A percentile compares a stretch with the other conserved stretches of the same genome.
Conservation (phyloP, 1,284 basidiomycete genomes). For the Cryptococcus sp. region DNA sequence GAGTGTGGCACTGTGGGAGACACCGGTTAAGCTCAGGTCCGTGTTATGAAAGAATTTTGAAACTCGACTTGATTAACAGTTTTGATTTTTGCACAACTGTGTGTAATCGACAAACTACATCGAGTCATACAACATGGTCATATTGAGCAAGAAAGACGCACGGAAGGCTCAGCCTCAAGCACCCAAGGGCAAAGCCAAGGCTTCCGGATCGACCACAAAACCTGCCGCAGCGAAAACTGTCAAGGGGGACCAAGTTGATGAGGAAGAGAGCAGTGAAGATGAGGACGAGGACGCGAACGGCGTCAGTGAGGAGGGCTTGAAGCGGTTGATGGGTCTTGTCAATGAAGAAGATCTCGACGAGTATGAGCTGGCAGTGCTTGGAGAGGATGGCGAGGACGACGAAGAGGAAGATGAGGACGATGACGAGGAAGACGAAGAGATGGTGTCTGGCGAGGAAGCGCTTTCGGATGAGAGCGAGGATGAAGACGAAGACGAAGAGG, state of each 20-base stretch:
- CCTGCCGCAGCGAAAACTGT: constrained; percentile 5
- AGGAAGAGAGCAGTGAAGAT: constrained; percentile 55
- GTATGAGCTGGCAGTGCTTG: constrained; percentile 66
- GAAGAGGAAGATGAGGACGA: constrained; percentile 56
- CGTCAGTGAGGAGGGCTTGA: constrained; percentile 62
- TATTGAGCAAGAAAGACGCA: constrained; percentile 37
- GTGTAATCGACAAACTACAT: background rate
- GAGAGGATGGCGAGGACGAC: constrained; percentile 66
- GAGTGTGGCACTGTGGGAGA: background rate
- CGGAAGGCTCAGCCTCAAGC: constrained; percentile 19
- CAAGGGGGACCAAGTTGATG: constrained; percentile 23
- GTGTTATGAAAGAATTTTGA: constrained; percentile 13
- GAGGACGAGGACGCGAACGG: constrained; percentile 75
- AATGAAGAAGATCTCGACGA: constrained; percentile 66
- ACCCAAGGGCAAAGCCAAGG: constrained; percentile 23
- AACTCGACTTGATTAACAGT: background rate
- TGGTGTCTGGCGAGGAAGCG: constrained; percentile 43
- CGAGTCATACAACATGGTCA: constrained; percentile 31
- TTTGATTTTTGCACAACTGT: background rate
- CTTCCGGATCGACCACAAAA: constrained; percentile 4
- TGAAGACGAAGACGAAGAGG: constrained; percentile 44
- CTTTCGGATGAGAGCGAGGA: constrained; percentile 52
- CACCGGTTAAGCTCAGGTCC: background rate
- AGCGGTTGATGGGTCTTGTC: constrained; percentile 27
- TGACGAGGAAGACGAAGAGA: constrained; percentile 45